Evolutionary conservation across 345 rosid genomes (phyloP), one percentile per base, ranked within the genome.

Genomic region (Acer campestre): DNA sequence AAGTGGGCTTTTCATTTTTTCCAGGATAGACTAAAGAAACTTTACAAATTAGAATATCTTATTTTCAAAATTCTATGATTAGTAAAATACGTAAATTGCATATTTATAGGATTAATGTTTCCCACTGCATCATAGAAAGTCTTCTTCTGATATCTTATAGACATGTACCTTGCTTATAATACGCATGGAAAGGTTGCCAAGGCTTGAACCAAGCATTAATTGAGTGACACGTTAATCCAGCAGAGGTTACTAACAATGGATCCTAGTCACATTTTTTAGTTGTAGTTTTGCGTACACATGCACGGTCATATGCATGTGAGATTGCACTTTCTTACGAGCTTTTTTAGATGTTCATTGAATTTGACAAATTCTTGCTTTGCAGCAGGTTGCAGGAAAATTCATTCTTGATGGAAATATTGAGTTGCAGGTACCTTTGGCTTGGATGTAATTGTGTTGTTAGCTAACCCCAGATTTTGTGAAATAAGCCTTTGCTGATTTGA

Each of bases 351-450:
- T 70, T 62, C 12, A 56, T 22, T 58, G 46, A 23, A 78, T 74
- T 82, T 87, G 61, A 84, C 65, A 10, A 70, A 53, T 74, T 74
- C 64, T 83, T 82, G 56, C 77, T 71, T 87, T 86, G 31, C 74
- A 58, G 82, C 95, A 92, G 92, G 83, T 86, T 71, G 85, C 82
- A 0, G 92, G 86, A 76, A 96, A 88, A 85, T 96, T 88, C 92
- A 85, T 68, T 63, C 90, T 96, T 74, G 98, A 89, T 75, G 97
- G 97, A 69, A 84, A 90, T 84, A 82, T 86, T 20, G 95, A 96
- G 75, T 82, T 96, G 89, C 90, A 91, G 98, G 99, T 96, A 79
- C 49, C 42, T 55, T 25, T 76, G 22, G 23, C 3, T 20, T 66
- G 27, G 55, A 17, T 67, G 17, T 2, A 59, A 59, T 18, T 11